A percentile compares a stretch with the other conserved stretches of the same genome.
These are phyloP conservation scores for Strobilomyces confusus DNA, from an alignment of 768 basidiomycete species.

Conservation along the genomic window DNA sequence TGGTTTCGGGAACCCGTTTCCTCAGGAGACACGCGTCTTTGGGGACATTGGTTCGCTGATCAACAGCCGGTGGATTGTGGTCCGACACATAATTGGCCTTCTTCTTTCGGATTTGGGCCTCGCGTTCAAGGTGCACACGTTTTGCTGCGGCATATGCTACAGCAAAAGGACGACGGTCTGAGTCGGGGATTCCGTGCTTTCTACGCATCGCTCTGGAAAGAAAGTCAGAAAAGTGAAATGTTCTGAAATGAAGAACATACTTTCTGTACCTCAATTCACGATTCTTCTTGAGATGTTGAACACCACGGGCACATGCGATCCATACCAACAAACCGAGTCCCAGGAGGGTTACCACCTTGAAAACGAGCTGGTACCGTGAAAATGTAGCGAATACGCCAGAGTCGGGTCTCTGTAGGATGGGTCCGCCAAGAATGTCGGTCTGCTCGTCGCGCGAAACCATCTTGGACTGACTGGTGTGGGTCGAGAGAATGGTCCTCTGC, in stretches of 20 bases:
- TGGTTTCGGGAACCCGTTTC: slow-evolving; percentile 44
- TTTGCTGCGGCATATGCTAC: slow-evolving; percentile 79
- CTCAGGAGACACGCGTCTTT: slow-evolving; percentile 37
- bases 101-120: slow-evolving; percentile 40
- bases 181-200: slow-evolving; percentile 80
- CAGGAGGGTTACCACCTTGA: slow-evolving; percentile 37
- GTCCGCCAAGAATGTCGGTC: slow-evolving; percentile 69
- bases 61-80: slow-evolving; percentile 21
- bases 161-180: slow-evolving; percentile 78
- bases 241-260: slow-evolving; percentile 37
- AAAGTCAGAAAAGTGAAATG: slow-evolving; percentile 12
- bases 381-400: slow-evolving; percentile 27
- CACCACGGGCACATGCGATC: slow-evolving; percentile 34
- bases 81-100: slow-evolving; percentile 23
- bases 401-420: slow-evolving; percentile 38
- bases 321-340: slow-evolving; percentile 33
- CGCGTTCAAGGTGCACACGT: slow-evolving; percentile 50
- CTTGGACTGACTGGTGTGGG: slow-evolving; percentile 22
- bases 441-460: slow-evolving; percentile 58
- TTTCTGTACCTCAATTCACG: slow-evolving; percentile 62
- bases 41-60: slow-evolving; percentile 30
- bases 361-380: slow-evolving; percentile 34
- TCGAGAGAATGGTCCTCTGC: slow-evolving; percentile 15
- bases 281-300: slow-evolving; percentile 51
- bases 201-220: slow-evolving; percentile 61